A percentile compares a stretch with the other conserved stretches of the same genome.
phyloP scores from a whole-genome alignment of 495 filamentous ascomycete genomes.

The Clavariopsis aquatica region DNA sequence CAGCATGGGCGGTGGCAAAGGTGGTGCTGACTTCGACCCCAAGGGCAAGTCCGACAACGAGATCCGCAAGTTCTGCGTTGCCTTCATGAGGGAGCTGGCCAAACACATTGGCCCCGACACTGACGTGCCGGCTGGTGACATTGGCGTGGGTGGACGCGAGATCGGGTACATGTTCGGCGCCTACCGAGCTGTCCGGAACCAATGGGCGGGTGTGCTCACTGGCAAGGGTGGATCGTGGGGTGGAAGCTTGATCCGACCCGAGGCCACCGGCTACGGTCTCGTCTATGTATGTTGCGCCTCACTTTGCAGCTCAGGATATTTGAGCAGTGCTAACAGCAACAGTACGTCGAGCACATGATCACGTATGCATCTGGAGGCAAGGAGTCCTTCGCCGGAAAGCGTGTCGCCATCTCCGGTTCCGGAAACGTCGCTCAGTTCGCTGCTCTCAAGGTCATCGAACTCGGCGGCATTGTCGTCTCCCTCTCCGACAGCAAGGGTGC shows the following conservation, averaged over 20 bases:
- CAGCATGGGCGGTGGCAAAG: constrained; percentile 97
- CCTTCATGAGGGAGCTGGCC: constrained; percentile 93
- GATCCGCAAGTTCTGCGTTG: constrained; percentile 94
- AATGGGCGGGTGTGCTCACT: constrained; percentile 93
- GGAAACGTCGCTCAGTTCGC: constrained; percentile 99
- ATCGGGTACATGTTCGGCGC: constrained; percentile 80
- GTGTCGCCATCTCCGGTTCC: constrained; percentile 93
- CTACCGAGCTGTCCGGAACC: constrained; percentile 84
- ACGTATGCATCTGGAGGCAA: constrained; percentile 74
- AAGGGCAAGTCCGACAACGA: constrained; percentile 98
- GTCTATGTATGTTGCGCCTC: constrained; percentile 64
- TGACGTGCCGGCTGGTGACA: constrained; percentile 93
- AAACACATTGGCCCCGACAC: constrained; percentile 96
- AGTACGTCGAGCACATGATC: constrained; percentile 96
- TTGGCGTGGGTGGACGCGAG: constrained; percentile 86
- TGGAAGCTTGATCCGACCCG: constrained; percentile 90
- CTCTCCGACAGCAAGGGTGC: constrained; percentile 91
- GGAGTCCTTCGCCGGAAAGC: constrained; percentile 87
- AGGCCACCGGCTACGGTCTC: constrained; percentile 96
- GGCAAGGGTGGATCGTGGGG: constrained; percentile 94
- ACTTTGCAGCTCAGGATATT: not conserved
- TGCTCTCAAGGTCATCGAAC: constrained; percentile 94
- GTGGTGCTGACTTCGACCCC: constrained; percentile 98
- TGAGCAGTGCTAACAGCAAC: not conserved
- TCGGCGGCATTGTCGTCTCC: constrained; percentile 88